These are phyloP conservation scores for Thelephora ganbajun DNA, from an alignment of 768 basidiomycete species.

Conservation along the genomic window DNA sequence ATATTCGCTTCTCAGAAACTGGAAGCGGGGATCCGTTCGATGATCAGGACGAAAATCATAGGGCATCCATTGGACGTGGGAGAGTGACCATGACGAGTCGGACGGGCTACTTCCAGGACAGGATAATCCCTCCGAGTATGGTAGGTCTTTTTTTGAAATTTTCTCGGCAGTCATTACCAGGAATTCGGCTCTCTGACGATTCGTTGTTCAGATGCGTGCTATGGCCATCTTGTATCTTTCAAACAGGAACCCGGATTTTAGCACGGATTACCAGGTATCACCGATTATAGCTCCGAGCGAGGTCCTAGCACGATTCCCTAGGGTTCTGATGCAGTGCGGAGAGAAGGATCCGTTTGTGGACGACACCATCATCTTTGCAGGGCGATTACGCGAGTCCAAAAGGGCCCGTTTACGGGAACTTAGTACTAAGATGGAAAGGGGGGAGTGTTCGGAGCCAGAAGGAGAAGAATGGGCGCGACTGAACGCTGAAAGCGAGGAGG, in stretches of 20 bases:
- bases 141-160: slow-evolving; percentile 31
- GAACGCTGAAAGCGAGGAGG: slow-evolving; percentile 64
- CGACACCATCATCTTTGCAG: slow-evolving; percentile 94
- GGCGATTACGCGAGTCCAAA: slow-evolving; percentile 90
- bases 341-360: slow-evolving; percentile 93
- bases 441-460: slow-evolving; percentile 31
- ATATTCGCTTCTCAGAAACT: too few species aligned
- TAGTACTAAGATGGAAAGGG: slow-evolving; percentile 44
- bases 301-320: slow-evolving; percentile 87
- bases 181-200: slow-evolving; percentile 3
- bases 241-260: slow-evolving; percentile 85
- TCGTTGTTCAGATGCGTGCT: slow-evolving; percentile 78
- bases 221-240: slow-evolving; percentile 98
- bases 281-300: slow-evolving; percentile 80
- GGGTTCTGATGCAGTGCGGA: slow-evolving; percentile 86
- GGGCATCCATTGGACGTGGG: slow-evolving; percentile 54
- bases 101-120: slow-evolving; percentile 86
- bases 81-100: slow-evolving; percentile 91
- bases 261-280: slow-evolving; percentile 90
- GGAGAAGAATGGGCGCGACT: slow-evolving; percentile 41
- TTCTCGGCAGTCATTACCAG: slow-evolving; percentile 2
- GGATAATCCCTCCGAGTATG: slow-evolving; percentile 92
- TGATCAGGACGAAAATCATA: slow-evolving; percentile 5
- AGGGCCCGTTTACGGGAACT: slow-evolving; percentile 66
- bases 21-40: too few species aligned